These are phyloP conservation scores for Cladosporium sp. DNA, from an alignment of 2,329 filamentous ascomycete species.

Conservation along the genomic window DNA sequence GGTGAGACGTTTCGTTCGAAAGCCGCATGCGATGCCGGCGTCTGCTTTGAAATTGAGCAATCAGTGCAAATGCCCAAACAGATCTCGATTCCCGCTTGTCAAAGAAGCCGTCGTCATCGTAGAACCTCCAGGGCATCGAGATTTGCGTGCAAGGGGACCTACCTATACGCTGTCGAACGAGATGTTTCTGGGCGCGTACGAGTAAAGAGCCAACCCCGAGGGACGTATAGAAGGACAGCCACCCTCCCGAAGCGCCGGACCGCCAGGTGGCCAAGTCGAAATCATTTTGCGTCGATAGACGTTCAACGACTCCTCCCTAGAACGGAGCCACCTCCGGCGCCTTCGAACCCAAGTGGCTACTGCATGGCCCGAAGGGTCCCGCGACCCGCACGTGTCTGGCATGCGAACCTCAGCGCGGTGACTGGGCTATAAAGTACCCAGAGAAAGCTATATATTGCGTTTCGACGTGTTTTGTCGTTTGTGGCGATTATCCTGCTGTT, in stretches of 20 bases:
- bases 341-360: background rate
- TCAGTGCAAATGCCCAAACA: background rate
- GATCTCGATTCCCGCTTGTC: background rate
- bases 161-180: background rate
- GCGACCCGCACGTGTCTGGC: background rate
- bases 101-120: constrained; percentile 1
- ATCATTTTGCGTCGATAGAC: background rate
- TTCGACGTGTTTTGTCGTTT: no score
- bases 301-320: background rate
- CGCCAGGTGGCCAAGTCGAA: background rate
- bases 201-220: no score
- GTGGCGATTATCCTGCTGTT: no score
- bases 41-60: background rate
- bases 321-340: background rate
- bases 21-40: background rate
- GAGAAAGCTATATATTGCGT: no score
- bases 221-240: background rate
- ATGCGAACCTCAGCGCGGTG: no score
- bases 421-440: no score
- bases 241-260: background rate
- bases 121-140: background rate
- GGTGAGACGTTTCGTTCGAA: background rate
- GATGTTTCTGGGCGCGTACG: no score
- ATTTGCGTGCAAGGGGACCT: background rate
- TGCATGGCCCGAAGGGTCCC: background rate